Conservation (phyloP, 23 red algal species). For the Pyropia haitanensis region DNA sequence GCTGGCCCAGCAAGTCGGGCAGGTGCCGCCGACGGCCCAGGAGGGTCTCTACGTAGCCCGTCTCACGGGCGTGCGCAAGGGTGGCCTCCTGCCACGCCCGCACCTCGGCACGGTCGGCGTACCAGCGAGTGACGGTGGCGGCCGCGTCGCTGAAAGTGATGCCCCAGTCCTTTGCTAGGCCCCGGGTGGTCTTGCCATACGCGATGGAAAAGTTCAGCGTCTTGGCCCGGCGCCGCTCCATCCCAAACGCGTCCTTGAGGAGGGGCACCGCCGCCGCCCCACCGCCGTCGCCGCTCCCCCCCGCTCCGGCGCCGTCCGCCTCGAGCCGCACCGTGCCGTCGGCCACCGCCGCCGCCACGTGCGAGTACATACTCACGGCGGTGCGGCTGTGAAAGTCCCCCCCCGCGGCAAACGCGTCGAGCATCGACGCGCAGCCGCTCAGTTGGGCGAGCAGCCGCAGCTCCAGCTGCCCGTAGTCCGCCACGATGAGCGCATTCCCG, state of each 20-base stretch:
- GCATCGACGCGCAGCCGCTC: constrained; percentile 75
- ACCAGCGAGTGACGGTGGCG: constrained; percentile 66
- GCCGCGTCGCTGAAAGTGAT: constrained; percentile 46
- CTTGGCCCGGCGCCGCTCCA: constrained; percentile 72
- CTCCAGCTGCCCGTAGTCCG: constrained; percentile 91
- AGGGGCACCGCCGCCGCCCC: constrained; percentile 18
- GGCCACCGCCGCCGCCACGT: constrained; percentile 53
- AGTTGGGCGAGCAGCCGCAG: constrained; percentile 80
- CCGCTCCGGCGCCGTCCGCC: neutral
- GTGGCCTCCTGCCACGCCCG: constrained; percentile 53
- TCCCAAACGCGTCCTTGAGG: constrained; percentile 69
- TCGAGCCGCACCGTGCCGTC: constrained; percentile 49
- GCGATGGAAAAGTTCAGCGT: constrained; percentile 92
- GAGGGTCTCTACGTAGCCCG: constrained; percentile 68
- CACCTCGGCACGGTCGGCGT: constrained; percentile 75
- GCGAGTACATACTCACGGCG: constrained; percentile 68
- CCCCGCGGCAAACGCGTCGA: constrained; percentile 71
- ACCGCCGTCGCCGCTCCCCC: no score
- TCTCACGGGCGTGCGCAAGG: constrained; percentile 20
- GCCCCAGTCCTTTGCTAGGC: constrained; percentile 74
- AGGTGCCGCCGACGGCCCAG: constrained; percentile 65
- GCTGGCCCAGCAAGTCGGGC: constrained; percentile 17
- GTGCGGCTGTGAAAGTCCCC: constrained; percentile 93
- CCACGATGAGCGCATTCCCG: constrained; percentile 76
- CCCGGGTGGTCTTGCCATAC: constrained; percentile 77